Evolutionary conservation across 83 land plant species (phyloP).

Genomic region (Thuja plicata): DNA sequence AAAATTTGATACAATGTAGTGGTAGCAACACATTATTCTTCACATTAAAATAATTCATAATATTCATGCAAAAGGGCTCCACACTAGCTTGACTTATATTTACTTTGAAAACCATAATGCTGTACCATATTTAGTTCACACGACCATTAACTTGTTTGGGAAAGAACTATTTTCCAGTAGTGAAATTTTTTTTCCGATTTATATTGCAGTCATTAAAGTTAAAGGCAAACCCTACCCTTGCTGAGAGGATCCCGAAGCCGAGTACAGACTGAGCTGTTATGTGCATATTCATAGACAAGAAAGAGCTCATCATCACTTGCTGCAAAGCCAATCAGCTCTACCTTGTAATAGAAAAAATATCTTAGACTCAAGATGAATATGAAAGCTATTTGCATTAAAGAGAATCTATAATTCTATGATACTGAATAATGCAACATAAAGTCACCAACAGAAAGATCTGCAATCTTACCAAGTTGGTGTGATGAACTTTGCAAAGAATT

Average conservation of each 20-base stretch:
- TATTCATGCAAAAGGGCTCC: background rate
- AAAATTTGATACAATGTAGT: background rate
- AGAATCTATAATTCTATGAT: background rate
- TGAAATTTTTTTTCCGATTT: background rate
- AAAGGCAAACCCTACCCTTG: conserved; percentile 34
- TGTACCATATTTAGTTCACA: background rate
- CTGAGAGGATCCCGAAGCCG: conserved; percentile 61
- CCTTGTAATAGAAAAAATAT: conserved; percentile 27
- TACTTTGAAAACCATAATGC: background rate
- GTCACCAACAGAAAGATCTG: background rate
- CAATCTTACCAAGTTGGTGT: conserved; percentile 56
- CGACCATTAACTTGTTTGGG: background rate
- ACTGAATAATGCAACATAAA: background rate
- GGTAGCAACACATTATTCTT: background rate
- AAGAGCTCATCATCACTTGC: conserved; percentile 57
- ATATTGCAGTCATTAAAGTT: background rate
- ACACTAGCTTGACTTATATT: background rate
- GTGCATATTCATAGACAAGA: conserved; percentile 63
- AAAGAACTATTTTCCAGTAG: background rate
- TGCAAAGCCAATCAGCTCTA: conserved; percentile 63
- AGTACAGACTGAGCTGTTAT: conserved; percentile 55
- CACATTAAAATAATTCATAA: background rate
- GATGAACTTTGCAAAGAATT: conserved; percentile 69
- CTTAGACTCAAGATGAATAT: background rate
- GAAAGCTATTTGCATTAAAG: background rate